Conservation (phyloP, 768 basidiomycete species). For the Scleroderma bovista region DNA sequence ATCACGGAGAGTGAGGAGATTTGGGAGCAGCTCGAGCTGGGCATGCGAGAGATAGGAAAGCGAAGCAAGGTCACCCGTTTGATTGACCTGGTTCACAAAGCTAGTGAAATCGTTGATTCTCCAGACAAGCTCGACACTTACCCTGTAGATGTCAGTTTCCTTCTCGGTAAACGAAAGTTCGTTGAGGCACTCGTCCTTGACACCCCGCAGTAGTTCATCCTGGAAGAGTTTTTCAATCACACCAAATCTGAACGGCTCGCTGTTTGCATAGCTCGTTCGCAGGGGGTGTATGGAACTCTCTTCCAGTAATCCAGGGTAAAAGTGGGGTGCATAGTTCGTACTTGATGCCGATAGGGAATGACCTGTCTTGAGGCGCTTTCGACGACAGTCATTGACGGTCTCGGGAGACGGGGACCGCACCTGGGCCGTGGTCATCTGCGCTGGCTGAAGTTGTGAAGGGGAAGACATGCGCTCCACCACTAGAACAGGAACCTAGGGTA, state of each 20-base stretch:
- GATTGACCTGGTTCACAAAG: conserved; percentile 64
- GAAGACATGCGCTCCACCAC: conserved; percentile 17
- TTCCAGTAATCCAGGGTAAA: conserved; percentile 47
- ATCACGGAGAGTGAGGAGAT: conserved; percentile 77
- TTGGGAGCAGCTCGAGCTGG: conserved; percentile 76
- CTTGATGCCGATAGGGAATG: conserved; percentile 23
- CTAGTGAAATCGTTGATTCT: neutral
- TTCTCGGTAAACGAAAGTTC: conserved; percentile 86
- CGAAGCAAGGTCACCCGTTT: conserved; percentile 95
- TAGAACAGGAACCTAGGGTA: too few species aligned
- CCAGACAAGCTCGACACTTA: conserved; percentile 24
- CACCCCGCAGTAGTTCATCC: conserved; percentile 71
- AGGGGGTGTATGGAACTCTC: conserved; percentile 51
- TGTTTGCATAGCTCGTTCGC: conserved; percentile 48
- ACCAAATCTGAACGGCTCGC: conserved; percentile 76
- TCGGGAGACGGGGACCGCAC: conserved; percentile 41
- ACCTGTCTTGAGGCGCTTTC: conserved; percentile 35
- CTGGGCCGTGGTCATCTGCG: conserved; percentile 42
- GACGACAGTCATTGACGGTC: conserved; percentile 13
- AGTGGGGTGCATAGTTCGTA: conserved; percentile 16
- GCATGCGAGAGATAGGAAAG: conserved; percentile 76
- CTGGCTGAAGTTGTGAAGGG: conserved; percentile 33
- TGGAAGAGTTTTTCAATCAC: conserved; percentile 79
- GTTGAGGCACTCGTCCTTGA: conserved; percentile 77
- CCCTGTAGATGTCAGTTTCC: conserved; percentile 99